Evolutionary conservation across 2,329 filamentous ascomycete genomes (phyloP), one percentile per base, ranked within the genome.

Genomic region (Colletotrichum nymphaeae): DNA sequence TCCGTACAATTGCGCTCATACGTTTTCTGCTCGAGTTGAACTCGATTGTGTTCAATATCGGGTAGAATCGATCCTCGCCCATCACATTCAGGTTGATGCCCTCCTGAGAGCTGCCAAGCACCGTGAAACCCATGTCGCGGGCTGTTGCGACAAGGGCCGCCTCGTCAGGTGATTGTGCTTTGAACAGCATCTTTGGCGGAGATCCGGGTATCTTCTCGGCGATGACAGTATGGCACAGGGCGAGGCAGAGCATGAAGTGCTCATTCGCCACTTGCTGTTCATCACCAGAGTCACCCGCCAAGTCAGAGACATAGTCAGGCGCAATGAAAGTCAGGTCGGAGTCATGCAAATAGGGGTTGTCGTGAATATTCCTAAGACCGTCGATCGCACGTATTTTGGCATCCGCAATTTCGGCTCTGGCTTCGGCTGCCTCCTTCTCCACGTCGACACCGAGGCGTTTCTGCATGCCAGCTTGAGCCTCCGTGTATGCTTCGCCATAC

Each of bases 11-110:
- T 2, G 95, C 94, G 83, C 95, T 98, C 97, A 99, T 99, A 76
- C 97, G 91, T 85, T 99, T 99, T 79, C 97, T 91, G 56, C 93
- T 95, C 0, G 96, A 98, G 82, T 98, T 98, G 87, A 99, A 99
- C 81, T 99, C 97, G 49, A 99, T 92, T 1, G 94, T 98, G 83
- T 98, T 98, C 60, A 99, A 89, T 37, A 99, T 93, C 19, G 92
- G 92, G 81, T 97, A 99, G 74, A 93, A 91, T 59, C 91, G 90
- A 77, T 98, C 95, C 78, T 95, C 89, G 62, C 97, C 97, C 86
- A 97, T 90, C 7, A 97, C 88, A 76, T 98, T 98, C 67, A 99
- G 80, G 65, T 94, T 91, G 75, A 99, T 93, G 65, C 94, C 94
- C 75, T 97, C 94, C 49, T 91, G 89, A 2, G 93, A 91, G 74